phyloP scores from a whole-genome alignment of 345 rosid genomes.

The Hibiscus tridactylites region DNA sequence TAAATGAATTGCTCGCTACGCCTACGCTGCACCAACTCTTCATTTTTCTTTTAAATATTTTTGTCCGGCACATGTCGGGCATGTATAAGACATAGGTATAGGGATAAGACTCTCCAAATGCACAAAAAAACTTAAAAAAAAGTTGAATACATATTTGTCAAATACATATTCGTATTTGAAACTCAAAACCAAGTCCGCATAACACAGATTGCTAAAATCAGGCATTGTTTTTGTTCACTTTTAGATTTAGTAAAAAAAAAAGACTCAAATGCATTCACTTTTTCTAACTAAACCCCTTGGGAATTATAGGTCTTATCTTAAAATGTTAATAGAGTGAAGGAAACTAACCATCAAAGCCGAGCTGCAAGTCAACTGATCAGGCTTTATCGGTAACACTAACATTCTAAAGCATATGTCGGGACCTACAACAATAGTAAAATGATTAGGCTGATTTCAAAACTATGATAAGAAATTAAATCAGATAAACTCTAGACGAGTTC shows the following conservation, averaged over 20 bases:
- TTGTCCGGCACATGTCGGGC: not conserved
- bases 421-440: slow-evolving; percentile 22
- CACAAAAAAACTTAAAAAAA: no score
- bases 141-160: no score
- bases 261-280: not conserved
- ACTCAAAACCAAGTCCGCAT: not conserved
- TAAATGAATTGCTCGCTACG: not conserved
- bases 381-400: slow-evolving; percentile 20
- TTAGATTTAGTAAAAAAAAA: not conserved
- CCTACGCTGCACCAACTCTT: not conserved
- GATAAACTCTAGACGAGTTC: not conserved
- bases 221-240: no score
- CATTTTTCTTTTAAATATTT: not conserved
- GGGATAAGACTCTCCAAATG: no score
- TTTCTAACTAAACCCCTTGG: not conserved
- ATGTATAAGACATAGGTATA: no score
- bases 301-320: not conserved
- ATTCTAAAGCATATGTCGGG: slow-evolving; percentile 37
- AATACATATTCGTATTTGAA: not conserved
- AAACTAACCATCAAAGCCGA: slow-evolving; percentile 8
- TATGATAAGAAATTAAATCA: not conserved
- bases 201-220: not conserved
- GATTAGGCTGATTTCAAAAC: not conserved
- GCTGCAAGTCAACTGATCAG: not conserved
- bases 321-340: not conserved